Base-by-base conservation (phyloP, 2,329 filamentous ascomycete species). In the Elsinoe fawcettii region DNA sequence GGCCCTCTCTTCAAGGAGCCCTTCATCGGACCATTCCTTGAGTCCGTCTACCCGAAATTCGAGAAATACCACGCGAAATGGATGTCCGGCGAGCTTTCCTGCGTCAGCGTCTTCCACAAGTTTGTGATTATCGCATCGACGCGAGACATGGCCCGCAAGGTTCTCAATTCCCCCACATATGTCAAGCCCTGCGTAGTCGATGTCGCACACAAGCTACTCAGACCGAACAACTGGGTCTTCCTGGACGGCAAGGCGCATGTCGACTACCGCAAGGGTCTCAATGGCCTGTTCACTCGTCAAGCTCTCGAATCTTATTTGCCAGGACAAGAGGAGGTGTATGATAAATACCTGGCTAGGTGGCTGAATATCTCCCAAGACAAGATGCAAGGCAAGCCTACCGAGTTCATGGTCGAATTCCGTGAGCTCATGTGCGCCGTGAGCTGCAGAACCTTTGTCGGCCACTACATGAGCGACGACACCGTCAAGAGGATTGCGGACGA, bases 51-150 rank as follows among this genome's bases (percentile, higher is more conserved):
- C 72, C 93, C 93, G 58, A 89, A 92, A 68, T 97, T 96, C 71
- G 84, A 86, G 60, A 83, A 91, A 67, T 99, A 99, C 76, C 81
- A 91, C 71, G 85, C 80, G 60, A 96, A 97, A 79, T 99, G 93
- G 93, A 73, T 80, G 66, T 95, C 90, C 68, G 93, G 88, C 47
- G 86, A 88, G 49, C 79, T 99, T 65, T 96, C 91, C 79, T 99
- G 93, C 69, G 93, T 99, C 61, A 96, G 91, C 2, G 90, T 99
- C 67, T 99, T 99, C 78, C 93, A 99, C 83, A 99, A 97, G 90
- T 99, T 99, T 71, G 93, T 97, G 63, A 90, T 99, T 58, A 96
- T 99, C 70, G 92, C 91, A 32, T 95, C 91, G 16, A 90, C 87
- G 55, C 90, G 93, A 68, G 93, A 97, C 70, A 89, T 97, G 82